These are phyloP conservation scores for Sporobolomyces pararoseus DNA, from an alignment of 768 basidiomycete genomes.

Conservation along the genomic window DNA sequence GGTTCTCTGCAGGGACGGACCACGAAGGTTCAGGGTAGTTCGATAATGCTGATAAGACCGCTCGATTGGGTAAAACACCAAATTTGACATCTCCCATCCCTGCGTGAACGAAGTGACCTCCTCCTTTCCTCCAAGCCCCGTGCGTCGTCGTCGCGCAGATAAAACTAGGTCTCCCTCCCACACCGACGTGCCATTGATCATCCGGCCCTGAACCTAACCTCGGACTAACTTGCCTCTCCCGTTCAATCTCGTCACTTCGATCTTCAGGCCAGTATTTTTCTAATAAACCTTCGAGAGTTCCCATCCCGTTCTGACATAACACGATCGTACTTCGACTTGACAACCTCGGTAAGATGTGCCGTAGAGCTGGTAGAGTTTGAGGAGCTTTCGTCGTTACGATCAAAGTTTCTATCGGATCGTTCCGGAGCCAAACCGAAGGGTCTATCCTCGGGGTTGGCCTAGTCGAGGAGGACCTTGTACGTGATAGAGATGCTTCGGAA, in stretches of 20 bases:
- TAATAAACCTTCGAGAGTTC: constrained; percentile 75
- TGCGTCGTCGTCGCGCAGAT: constrained; percentile 78
- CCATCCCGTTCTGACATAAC: constrained; percentile 93
- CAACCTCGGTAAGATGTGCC: constrained; percentile 62
- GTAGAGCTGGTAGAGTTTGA: constrained; percentile 60
- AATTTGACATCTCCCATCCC: constrained; percentile 70
- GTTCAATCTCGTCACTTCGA: constrained; percentile 12
- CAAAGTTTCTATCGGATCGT: constrained; percentile 64
- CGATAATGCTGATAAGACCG: constrained; percentile 46
- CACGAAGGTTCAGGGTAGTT: constrained; percentile 3
- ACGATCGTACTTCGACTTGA: constrained; percentile 71
- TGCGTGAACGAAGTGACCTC: constrained; percentile 63
- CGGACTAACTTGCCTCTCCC: background rate
- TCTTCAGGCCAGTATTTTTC: constrained; percentile 64
- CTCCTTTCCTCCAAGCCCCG: constrained; percentile 61
- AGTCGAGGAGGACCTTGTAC: background rate
- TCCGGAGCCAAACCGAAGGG: constrained; percentile 27
- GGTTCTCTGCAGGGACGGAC: constrained; percentile 25
- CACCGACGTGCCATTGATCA: background rate
- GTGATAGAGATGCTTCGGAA: constrained; percentile 3
- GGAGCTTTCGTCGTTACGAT: constrained; percentile 78
- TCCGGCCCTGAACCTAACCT: constrained; percentile 46
- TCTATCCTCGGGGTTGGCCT: constrained; percentile 10
- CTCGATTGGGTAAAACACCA: constrained; percentile 69
- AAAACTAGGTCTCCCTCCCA: constrained; percentile 69